These are phyloP conservation scores for Colletotrichum sojae DNA, from an alignment of 2,329 filamentous ascomycete species.

Conservation along the genomic window DNA sequence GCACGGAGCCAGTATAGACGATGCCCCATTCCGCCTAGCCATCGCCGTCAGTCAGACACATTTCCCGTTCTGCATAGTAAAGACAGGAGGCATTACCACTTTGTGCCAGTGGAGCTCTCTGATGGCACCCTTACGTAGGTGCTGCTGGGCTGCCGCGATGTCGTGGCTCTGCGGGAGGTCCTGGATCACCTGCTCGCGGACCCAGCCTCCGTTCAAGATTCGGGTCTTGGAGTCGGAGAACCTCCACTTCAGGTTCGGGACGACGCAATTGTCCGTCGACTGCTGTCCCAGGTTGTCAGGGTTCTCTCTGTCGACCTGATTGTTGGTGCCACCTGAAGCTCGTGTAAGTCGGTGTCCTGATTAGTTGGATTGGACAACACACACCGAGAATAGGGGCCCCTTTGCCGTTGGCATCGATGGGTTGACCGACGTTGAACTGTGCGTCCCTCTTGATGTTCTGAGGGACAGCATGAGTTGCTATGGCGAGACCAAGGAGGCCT, in stretches of 20 bases:
- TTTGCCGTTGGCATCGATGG: constrained; percentile 69
- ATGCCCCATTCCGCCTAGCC: constrained; percentile 76
- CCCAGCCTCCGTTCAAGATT: constrained; percentile 75
- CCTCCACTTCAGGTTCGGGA: constrained; percentile 78
- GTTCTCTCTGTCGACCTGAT: constrained; percentile 72
- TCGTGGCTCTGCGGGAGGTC: constrained; percentile 76
- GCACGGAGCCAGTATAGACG: constrained; percentile 69
- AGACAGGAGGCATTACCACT: constrained; percentile 62
- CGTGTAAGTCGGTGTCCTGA: neutral
- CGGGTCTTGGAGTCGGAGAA: constrained; percentile 78
- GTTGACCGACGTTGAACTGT: constrained; percentile 66
- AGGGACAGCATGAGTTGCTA: constrained; percentile 1
- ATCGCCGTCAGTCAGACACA: constrained; percentile 17
- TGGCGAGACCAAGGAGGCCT: constrained; percentile 1
- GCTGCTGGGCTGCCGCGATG: constrained; percentile 77
- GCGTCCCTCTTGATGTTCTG: constrained; percentile 38
- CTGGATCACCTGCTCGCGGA: constrained; percentile 75
- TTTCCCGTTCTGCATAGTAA: neutral
- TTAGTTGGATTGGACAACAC: constrained; percentile 24
- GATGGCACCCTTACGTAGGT: constrained; percentile 75
- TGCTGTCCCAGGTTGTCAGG: constrained; percentile 74
- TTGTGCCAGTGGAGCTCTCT: constrained; percentile 78
- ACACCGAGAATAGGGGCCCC: constrained; percentile 71
- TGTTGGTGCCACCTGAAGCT: constrained; percentile 73
- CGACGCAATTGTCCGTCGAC: constrained; percentile 73